Conservation (phyloP, 202 grass and related monocot species). For the Elaeis oleifera region DNA sequence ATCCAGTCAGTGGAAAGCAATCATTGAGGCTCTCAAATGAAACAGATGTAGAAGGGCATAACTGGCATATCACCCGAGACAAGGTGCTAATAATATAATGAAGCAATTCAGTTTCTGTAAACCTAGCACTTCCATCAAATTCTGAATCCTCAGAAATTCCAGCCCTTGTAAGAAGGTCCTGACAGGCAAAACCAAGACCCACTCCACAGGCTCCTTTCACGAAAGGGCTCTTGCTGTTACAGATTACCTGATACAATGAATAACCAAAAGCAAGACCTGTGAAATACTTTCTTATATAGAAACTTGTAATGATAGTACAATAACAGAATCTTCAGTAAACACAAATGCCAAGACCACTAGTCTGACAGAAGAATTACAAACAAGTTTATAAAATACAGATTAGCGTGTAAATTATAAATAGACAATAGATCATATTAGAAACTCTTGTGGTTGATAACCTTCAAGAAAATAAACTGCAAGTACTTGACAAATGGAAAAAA, state of each 20-base stretch:
- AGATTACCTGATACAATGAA: conserved; percentile 56
- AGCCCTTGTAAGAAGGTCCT: conserved; percentile 50
- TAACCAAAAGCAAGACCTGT: neutral
- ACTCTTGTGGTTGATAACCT: too few relatives aligned
- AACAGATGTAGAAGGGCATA: conserved; percentile 48
- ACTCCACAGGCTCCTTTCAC: conserved; percentile 82
- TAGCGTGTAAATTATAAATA: too few relatives aligned
- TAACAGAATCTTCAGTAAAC: too few relatives aligned
- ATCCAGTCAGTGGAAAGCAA: conserved; percentile 11
- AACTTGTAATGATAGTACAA: too few relatives aligned
- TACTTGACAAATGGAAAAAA: too few relatives aligned
- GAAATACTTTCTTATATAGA: neutral
- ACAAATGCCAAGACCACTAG: too few relatives aligned
- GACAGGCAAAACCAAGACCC: conserved; percentile 70
- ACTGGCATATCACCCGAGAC: conserved; percentile 34
- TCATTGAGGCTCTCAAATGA: conserved; percentile 50
- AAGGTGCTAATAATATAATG: conserved; percentile 53
- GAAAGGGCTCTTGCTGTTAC: conserved; percentile 64
- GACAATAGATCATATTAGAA: too few relatives aligned
- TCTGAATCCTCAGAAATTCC: conserved; percentile 36
- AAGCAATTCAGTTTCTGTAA: conserved; percentile 47
- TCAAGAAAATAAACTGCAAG: too few relatives aligned
- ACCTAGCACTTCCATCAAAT: conserved; percentile 32
- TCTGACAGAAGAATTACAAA: too few relatives aligned
- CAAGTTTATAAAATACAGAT: too few relatives aligned